phyloP scores from a whole-genome alignment of 192 early-diverging fungal genomes.

The Kappamyces sp. region DNA sequence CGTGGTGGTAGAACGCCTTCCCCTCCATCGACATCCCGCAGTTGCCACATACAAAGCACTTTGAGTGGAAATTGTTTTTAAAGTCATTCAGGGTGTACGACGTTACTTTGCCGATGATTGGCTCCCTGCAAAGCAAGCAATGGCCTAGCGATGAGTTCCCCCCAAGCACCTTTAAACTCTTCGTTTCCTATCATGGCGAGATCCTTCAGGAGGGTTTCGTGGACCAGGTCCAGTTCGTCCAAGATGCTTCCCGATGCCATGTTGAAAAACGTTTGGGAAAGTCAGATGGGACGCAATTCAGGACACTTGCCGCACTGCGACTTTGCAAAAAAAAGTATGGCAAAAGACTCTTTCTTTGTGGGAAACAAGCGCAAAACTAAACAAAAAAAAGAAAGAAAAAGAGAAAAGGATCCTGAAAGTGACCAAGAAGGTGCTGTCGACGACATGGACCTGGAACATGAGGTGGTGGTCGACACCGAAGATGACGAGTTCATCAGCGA shows the following conservation, averaged over 20 bases:
- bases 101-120: constrained; percentile 10
- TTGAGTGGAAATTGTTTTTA: constrained; percentile 7
- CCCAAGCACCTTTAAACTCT: constrained; percentile 9
- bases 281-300: background rate
- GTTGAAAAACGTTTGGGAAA: background rate
- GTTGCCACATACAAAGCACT: constrained; percentile 17
- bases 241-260: background rate
- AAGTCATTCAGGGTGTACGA: constrained; percentile 12
- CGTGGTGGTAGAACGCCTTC: constrained; percentile 15
- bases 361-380: constrained; percentile 1
- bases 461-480: constrained; percentile 49
- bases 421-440: constrained; percentile 42
- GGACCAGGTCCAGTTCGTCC: constrained; percentile 5
- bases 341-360: background rate
- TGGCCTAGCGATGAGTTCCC: background rate
- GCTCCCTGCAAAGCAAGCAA: constrained; percentile 7
- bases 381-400: constrained; percentile 10
- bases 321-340: background rate
- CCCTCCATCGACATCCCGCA: constrained; percentile 5
- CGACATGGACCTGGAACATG: constrained; percentile 26
- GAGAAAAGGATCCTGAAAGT: constrained; percentile 36
- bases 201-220: constrained; percentile 8
- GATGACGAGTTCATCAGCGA: constrained; percentile 66
- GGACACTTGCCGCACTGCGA: too few species aligned
- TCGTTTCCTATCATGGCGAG: background rate